A percentile compares a stretch with the other conserved stretches of the same genome.
Conservation (phyloP, 2,329 filamentous ascomycete species). For the Simplicillium aogashimaense region DNA sequence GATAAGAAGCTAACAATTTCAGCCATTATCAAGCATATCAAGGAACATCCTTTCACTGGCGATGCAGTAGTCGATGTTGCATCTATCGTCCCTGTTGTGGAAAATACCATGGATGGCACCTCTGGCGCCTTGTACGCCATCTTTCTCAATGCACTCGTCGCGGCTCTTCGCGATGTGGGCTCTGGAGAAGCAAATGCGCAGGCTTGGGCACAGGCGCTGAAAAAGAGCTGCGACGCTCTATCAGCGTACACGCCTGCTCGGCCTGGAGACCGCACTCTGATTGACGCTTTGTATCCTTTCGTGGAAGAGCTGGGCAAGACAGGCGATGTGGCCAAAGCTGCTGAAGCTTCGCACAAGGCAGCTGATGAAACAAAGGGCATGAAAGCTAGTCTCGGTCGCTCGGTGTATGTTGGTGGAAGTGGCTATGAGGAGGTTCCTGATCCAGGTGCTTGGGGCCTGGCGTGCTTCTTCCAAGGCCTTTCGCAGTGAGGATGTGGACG, state of each 20-base stretch:
- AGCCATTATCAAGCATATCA: constrained; percentile 44
- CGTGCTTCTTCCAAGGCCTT: constrained; percentile 72
- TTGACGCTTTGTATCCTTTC: constrained; percentile 87
- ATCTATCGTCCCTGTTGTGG: constrained; percentile 42
- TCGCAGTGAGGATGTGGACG: constrained; percentile 36
- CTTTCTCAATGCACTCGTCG: constrained; percentile 77
- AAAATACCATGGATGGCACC: constrained; percentile 51
- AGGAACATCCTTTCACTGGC: constrained; percentile 31
- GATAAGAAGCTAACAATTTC: constrained; percentile 10
- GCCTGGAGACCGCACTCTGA: constrained; percentile 78
- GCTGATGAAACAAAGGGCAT: constrained; percentile 84
- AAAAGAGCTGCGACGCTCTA: constrained; percentile 60
- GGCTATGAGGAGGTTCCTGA: constrained; percentile 40
- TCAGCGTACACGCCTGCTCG: constrained; percentile 81
- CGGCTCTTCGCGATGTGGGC: constrained; percentile 39
- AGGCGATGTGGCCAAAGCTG: constrained; percentile 61
- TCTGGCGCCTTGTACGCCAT: constrained; percentile 62
- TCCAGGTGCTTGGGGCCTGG: constrained; percentile 63
- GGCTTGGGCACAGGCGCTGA: constrained; percentile 55
- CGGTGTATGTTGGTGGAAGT: constrained; percentile 33
- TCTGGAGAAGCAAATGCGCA: constrained; percentile 28
- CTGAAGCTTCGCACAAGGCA: constrained; percentile 62
- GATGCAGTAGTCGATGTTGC: constrained; percentile 44
- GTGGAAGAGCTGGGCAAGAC: constrained; percentile 59
- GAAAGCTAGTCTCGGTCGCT: constrained; percentile 70